Evolutionary conservation across 2,329 filamentous ascomycete genomes (phyloP).

Genomic region (Microdochium paspali): DNA sequence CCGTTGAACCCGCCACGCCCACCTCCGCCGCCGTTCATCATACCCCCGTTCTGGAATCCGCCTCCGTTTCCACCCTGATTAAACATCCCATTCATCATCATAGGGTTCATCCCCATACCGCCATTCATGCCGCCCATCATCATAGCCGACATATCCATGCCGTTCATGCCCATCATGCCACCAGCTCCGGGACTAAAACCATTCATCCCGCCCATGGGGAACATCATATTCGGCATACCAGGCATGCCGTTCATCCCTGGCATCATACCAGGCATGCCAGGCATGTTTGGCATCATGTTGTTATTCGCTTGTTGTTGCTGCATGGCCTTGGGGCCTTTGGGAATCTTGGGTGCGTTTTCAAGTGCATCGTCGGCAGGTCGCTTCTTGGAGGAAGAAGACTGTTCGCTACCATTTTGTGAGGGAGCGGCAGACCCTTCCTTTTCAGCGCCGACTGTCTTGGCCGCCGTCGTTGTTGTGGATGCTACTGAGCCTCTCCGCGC

Average conservation of each 20-base stretch:
- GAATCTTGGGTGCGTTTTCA: slow-evolving; percentile 55
- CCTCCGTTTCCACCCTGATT: slow-evolving; percentile 22
- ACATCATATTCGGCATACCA: slow-evolving; percentile 19
- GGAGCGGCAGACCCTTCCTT: slow-evolving; percentile 11
- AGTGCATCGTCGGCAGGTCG: slow-evolving; percentile 66
- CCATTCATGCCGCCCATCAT: slow-evolving; percentile 23
- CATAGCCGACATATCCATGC: slow-evolving; percentile 24
- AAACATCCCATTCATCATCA: slow-evolving; percentile 19
- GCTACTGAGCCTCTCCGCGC: background rate
- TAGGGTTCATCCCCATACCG: slow-evolving; percentile 19
- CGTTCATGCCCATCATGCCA: background rate
- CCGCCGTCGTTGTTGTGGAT: slow-evolving; percentile 15
- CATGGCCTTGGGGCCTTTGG: slow-evolving; percentile 58
- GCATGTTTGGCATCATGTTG: slow-evolving; percentile 39
- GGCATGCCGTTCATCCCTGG: slow-evolving; percentile 31
- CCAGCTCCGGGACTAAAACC: slow-evolving; percentile 18
- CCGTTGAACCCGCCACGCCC: slow-evolving; percentile 20
- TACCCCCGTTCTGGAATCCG: slow-evolving; percentile 17
- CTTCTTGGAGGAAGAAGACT: slow-evolving; percentile 72
- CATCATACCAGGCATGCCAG: slow-evolving; percentile 32
- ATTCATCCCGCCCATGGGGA: slow-evolving; percentile 14
- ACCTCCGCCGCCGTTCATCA: slow-evolving; percentile 18
- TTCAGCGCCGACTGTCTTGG: slow-evolving; percentile 5
- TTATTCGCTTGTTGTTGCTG: slow-evolving; percentile 36
- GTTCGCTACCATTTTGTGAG: slow-evolving; percentile 14